These are phyloP conservation scores for Coleophoma eucalyptorum DNA, from an alignment of 2,329 filamentous ascomycete genomes.

Conservation along the genomic window DNA sequence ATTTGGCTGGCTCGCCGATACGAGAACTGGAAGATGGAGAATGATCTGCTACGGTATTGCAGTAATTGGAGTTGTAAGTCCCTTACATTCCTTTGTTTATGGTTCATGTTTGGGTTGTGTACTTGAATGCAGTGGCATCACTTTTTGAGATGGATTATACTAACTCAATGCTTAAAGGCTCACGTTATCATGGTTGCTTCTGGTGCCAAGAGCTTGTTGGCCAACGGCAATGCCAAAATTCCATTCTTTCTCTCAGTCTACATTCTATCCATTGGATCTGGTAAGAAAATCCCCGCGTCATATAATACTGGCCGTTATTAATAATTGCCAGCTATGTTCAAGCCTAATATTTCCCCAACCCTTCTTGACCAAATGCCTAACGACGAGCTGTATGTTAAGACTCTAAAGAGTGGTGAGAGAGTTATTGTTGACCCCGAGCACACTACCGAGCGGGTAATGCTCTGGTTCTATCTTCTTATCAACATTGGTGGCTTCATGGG, in stretches of 20 bases:
- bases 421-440: slow-evolving; percentile 57
- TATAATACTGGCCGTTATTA: no score
- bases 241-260: slow-evolving; percentile 23
- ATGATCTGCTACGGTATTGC: slow-evolving; percentile 47
- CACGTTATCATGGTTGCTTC: slow-evolving; percentile 61
- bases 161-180: slow-evolving; percentile 28
- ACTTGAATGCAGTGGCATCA: no score
- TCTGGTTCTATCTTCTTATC: slow-evolving; percentile 63
- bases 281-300: slow-evolving; percentile 26
- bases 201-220: slow-evolving; percentile 52
- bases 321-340: slow-evolving; percentile 63
- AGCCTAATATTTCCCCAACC: slow-evolving; percentile 63
- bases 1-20: slow-evolving; percentile 56
- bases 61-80: slow-evolving; percentile 44
- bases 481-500: slow-evolving; percentile 58
- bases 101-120: no score
- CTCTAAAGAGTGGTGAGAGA: slow-evolving; percentile 49
- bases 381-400: slow-evolving; percentile 36
- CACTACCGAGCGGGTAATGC: slow-evolving; percentile 44
- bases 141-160: no score
- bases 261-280: slow-evolving; percentile 21
- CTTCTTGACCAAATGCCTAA: slow-evolving; percentile 53
- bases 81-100: no score
- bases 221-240: slow-evolving; percentile 62
- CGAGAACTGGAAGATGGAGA: slow-evolving; percentile 61